These are phyloP conservation scores for Entophlyctis helioformis DNA, from an alignment of 192 early-diverging fungal species.

Conservation along the genomic window DNA sequence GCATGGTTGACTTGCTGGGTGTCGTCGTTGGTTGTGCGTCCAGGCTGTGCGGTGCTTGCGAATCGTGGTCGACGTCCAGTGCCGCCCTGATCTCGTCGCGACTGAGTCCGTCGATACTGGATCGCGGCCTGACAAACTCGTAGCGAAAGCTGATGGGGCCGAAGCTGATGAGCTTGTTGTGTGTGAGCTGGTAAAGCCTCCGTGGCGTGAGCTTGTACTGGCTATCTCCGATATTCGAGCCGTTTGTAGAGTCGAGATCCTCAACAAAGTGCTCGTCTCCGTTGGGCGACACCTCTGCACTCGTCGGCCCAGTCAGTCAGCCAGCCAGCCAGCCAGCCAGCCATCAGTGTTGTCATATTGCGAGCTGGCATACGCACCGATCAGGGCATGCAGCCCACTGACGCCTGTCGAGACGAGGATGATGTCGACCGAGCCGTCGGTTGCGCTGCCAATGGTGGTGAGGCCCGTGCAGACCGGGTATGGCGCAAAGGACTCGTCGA, in stretches of 20 bases:
- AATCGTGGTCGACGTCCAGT: too few species aligned
- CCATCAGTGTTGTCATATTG: too few species aligned
- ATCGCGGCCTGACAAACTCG: slow-evolving; percentile 8
- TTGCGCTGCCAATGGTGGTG: slow-evolving; percentile 13
- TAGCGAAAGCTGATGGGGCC: slow-evolving; percentile 15
- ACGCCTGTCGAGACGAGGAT: slow-evolving; percentile 9
- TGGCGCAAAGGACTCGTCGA: not conserved
- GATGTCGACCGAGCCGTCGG: slow-evolving; percentile 5
- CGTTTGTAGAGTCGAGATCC: slow-evolving; percentile 27
- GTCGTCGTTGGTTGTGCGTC: too few species aligned
- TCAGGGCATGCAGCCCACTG: slow-evolving; percentile 16
- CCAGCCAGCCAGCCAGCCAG: not conserved
- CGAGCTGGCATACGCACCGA: too few species aligned
- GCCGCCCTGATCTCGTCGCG: too few species aligned
- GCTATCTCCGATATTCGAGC: slow-evolving; percentile 10
- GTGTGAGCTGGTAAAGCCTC: slow-evolving; percentile 15
- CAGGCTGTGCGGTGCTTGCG: too few species aligned
- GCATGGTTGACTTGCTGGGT: too few species aligned
- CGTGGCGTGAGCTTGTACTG: slow-evolving; percentile 2
- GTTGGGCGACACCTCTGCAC: slow-evolving; percentile 6
- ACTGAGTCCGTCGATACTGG: too few species aligned
- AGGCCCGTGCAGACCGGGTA: slow-evolving; percentile 12
- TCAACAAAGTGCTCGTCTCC: slow-evolving; percentile 22
- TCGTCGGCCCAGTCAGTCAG: not conserved
- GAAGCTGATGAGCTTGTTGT: slow-evolving; percentile 14